Percentiles rank a stretch among this genome's conserved stretches.
phyloP scores from a whole-genome alignment of 352 stramenopile genomes.

The Nothophytophthora sp. region DNA sequence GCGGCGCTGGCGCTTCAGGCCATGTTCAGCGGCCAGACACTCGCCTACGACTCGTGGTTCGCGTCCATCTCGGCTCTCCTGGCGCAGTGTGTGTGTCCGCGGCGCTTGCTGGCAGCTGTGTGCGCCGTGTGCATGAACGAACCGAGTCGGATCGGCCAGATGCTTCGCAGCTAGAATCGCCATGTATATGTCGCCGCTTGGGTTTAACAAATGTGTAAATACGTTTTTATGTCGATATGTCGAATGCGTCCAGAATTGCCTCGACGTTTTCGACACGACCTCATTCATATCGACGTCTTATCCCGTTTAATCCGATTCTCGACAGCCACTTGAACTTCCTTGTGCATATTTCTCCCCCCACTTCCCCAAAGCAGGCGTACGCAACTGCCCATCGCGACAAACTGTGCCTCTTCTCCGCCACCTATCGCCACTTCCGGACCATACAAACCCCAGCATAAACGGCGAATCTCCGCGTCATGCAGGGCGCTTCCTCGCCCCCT shows the following conservation, averaged over 20 bases:
- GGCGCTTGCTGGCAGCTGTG: constrained; percentile 37
- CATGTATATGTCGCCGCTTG: constrained; percentile 15
- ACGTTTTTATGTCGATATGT: no score
- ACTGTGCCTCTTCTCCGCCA: constrained; percentile 1
- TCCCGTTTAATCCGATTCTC: no score
- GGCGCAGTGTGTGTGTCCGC: constrained; percentile 32
- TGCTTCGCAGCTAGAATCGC: constrained; percentile 21
- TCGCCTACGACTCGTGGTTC: constrained; percentile 54
- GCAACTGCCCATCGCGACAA: no score
- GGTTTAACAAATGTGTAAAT: not conserved
- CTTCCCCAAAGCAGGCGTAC: no score
- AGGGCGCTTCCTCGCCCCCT: not conserved
- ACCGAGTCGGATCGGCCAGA: constrained; percentile 24
- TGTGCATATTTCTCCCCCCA: no score
- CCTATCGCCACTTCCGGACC: not conserved
- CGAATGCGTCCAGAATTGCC: no score
- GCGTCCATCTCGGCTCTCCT: constrained; percentile 32
- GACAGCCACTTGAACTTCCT: no score
- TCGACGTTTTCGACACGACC: no score
- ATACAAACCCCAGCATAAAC: not conserved
- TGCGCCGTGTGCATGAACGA: constrained; percentile 36
- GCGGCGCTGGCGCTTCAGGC: constrained; percentile 48
- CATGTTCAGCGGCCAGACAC: constrained; percentile 51
- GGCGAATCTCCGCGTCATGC: not conserved
- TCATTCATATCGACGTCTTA: no score